A percentile compares a stretch with the other conserved stretches of the same genome.
phyloP scores from a whole-genome alignment of 768 basidiomycete genomes.

The Lentinula aciculospora region DNA sequence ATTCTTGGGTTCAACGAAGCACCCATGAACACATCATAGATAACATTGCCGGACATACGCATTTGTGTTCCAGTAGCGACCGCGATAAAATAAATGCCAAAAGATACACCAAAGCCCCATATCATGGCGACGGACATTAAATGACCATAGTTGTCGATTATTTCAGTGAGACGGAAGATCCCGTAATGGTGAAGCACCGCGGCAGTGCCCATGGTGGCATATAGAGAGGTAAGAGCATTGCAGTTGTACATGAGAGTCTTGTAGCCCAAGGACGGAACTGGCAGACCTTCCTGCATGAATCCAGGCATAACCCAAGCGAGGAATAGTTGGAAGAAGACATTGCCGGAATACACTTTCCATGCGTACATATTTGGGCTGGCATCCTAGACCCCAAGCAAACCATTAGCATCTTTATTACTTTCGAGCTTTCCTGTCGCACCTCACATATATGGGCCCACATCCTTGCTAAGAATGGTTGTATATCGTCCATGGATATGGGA shows the following conservation, averaged over 20 bases:
- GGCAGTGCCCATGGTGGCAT: slow-evolving; percentile 75
- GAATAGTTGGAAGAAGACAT: slow-evolving; percentile 84
- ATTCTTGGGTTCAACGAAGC: slow-evolving; percentile 91
- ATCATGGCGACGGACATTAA: slow-evolving; percentile 96
- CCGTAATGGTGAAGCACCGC: slow-evolving; percentile 69
- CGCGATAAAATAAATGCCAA: slow-evolving; percentile 75
- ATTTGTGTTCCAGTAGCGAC: slow-evolving; percentile 75
- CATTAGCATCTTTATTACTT: neutral
- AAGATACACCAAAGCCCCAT: slow-evolving; percentile 77
- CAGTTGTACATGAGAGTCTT: slow-evolving; percentile 94
- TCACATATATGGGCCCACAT: slow-evolving; percentile 86
- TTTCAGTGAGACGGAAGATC: slow-evolving; percentile 87
- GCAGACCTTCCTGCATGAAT: slow-evolving; percentile 90
- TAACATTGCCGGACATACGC: slow-evolving; percentile 90
- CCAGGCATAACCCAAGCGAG: slow-evolving; percentile 91
- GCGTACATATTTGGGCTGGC: slow-evolving; percentile 88
- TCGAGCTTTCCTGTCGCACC: slow-evolving; percentile 35
- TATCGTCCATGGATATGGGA: slow-evolving; percentile 64
- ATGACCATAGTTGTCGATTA: slow-evolving; percentile 95
- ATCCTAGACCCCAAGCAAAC: slow-evolving; percentile 48
- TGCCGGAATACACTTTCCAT: slow-evolving; percentile 85
- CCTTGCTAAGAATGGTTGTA: slow-evolving; percentile 67
- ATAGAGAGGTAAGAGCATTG: slow-evolving; percentile 85
- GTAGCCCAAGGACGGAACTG: slow-evolving; percentile 91
- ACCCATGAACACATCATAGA: slow-evolving; percentile 98